Evolutionary conservation across 495 filamentous ascomycete species (phyloP), one percentile per base, ranked within the genome.

Genomic region (Cetradonia linearis): DNA sequence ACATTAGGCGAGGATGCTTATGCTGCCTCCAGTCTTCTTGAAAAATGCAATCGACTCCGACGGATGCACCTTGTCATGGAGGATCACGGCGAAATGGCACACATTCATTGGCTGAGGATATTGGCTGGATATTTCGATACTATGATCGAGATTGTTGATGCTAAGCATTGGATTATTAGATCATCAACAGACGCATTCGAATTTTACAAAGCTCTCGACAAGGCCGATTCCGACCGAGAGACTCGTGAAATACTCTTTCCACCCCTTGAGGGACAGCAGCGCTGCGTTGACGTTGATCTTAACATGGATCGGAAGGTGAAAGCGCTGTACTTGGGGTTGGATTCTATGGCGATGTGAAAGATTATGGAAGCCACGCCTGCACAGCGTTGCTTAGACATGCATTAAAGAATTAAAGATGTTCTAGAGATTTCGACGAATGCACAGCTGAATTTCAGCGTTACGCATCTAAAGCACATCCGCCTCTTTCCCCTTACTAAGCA

Each of bases 71-170:
- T 60, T n/a, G 13, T 25, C 16, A 33, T 53, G 28, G 25, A 10
- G 1, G 0, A 13, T 0, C 25, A 33, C 2, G 2, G 14, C 1
- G 3, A 49, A 6, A 13, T 42, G 14, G 1, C 0, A 16, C 20
- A 23, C 18, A 2, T 14, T 8, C 1, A 30, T 5, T 36, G 33
- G 13, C 9, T 5, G 1, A 4, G 1, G 9, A 33, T 0, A 14
- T 10, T 23, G 5, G 27, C 31, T 1, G 49, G 49, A 36, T n/a
- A 23, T 16, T 0, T 2, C 0, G 16, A 6, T 1, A 6, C 18
- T 34, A 10, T 23, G 11, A 11, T 31, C 1, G 48, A 53, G 23
- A 1, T 60, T 0, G 46, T 44, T 25, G 48, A 60, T 13, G 18
- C 8, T 3, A 16, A 10, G 52, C 37, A 16, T 44, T 60, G 58